A percentile compares a stretch with the other conserved stretches of the same genome.
Conservation (phyloP, 2,329 filamentous ascomycete species). For the Ophiosphaerella narmari region DNA sequence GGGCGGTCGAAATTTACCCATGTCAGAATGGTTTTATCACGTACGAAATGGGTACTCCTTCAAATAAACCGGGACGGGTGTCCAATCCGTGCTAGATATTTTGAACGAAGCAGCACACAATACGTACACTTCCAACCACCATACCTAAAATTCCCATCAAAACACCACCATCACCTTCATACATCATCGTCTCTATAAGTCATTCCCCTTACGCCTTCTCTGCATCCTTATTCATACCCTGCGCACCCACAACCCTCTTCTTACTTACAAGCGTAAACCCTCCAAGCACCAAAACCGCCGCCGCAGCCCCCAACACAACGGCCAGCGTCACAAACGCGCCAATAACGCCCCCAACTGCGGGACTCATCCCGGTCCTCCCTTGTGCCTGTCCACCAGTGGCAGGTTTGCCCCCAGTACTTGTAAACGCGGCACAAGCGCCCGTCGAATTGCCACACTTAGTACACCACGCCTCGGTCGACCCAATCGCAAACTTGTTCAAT, state of each 20-base stretch:
- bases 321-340: slow-evolving; percentile 71
- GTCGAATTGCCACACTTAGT: slow-evolving; percentile 72
- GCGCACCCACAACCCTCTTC: slow-evolving; percentile 44
- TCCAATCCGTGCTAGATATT: no score
- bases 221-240: slow-evolving; percentile 1
- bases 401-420: slow-evolving; percentile 5
- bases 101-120: no score
- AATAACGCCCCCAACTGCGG: slow-evolving; percentile 79
- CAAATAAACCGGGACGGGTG: no score
- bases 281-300: slow-evolving; percentile 59
- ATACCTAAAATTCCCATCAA: no score
- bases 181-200: no score
- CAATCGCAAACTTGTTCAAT: slow-evolving; percentile 70
- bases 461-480: slow-evolving; percentile 73
- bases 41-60: no score
- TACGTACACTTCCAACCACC: no score
- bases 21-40: no score
- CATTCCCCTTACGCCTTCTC: slow-evolving; percentile 1
- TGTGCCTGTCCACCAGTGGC: slow-evolving; percentile 4
- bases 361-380: slow-evolving; percentile 60
- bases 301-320: slow-evolving; percentile 61
- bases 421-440: slow-evolving; percentile 64
- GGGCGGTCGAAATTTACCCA: no score
- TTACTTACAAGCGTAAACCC: slow-evolving; percentile 65
- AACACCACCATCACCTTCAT: no score